A percentile compares a stretch with the other conserved stretches of the same genome.
Conservation (phyloP, 805 yeast genomes). For the Nakazawaea peltata region DNA sequence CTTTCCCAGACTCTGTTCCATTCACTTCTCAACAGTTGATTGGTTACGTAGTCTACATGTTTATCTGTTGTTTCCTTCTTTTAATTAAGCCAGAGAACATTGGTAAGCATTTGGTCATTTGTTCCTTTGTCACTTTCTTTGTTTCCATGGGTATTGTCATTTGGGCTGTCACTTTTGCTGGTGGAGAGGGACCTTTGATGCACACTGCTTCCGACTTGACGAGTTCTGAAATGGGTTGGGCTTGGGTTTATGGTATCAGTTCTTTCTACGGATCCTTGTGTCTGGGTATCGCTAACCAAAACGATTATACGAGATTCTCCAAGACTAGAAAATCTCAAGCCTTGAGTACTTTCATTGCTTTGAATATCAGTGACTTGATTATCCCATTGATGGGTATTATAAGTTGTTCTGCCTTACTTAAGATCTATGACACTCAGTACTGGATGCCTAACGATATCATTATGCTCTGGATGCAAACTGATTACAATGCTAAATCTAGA, state of each 20-base stretch:
- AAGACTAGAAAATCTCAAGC: slow-evolving; percentile 8
- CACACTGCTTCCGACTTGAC: slow-evolving; percentile 15
- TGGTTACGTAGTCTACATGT: slow-evolving; percentile 17
- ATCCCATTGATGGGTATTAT: slow-evolving; percentile 36
- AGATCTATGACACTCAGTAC: slow-evolving; percentile 24
- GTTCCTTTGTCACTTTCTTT: slow-evolving; percentile 17
- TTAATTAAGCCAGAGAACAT: slow-evolving; percentile 21
- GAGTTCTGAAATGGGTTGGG: slow-evolving; percentile 27
- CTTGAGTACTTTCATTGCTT: slow-evolving; percentile 13
- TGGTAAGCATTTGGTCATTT: slow-evolving; percentile 15
- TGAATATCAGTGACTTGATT: slow-evolving; percentile 23
- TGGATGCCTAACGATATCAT: slow-evolving; percentile 30
- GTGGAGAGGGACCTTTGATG: slow-evolving; percentile 21
- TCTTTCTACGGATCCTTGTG: slow-evolving; percentile 30
- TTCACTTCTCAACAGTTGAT: slow-evolving; percentile 16
- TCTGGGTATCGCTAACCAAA: slow-evolving; percentile 31
- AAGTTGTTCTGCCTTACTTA: slow-evolving; percentile 29
- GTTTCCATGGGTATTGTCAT: slow-evolving; percentile 17
- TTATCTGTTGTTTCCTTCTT: slow-evolving; percentile 16
- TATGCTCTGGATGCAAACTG: slow-evolving; percentile 19
- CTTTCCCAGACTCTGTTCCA: slow-evolving; percentile 14
- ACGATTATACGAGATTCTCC: slow-evolving; percentile 31
- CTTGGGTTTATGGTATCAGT: slow-evolving; percentile 29
- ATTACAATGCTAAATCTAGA: slow-evolving; percentile 24
- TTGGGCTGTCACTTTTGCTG: slow-evolving; percentile 20